phyloP scores from a whole-genome alignment of 805 yeast genomes.

The Pichia cephalocereana region DNA sequence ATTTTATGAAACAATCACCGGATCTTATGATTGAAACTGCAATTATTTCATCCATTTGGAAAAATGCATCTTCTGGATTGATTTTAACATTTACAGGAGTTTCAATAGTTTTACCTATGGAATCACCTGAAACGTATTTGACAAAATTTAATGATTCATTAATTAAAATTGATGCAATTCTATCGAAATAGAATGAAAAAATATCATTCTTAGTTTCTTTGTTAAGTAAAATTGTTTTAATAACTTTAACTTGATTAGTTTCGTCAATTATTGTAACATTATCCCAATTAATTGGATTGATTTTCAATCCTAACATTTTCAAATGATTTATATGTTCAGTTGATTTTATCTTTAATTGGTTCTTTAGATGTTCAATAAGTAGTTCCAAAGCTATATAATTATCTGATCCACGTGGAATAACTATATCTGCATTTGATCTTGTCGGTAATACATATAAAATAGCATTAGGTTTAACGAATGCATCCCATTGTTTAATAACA shows the following conservation, averaged over 20 bases:
- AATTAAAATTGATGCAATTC: constrained; percentile 66
- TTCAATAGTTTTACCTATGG: constrained; percentile 14
- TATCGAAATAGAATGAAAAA: constrained; percentile 78
- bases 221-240: constrained; percentile 62
- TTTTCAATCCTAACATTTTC: constrained; percentile 40
- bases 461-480: constrained; percentile 88
- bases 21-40: constrained; percentile 81
- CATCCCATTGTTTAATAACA: constrained; percentile 81
- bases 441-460: constrained; percentile 68
- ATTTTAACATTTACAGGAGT: constrained; percentile 33
- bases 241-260: constrained; percentile 61
- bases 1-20: constrained; percentile 85
- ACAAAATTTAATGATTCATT: constrained; percentile 57
- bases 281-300: constrained; percentile 23
- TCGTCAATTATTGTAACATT: constrained; percentile 32
- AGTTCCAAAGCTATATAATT: constrained; percentile 71
- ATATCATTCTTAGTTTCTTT: constrained; percentile 53
- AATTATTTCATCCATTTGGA: constrained; percentile 39
- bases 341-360: constrained; percentile 60
- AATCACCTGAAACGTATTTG: constrained; percentile 25
- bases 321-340: constrained; percentile 57
- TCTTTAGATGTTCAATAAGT: constrained; percentile 69
- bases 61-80: constrained; percentile 17
- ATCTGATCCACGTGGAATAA: constrained; percentile 87
- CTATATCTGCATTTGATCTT: constrained; percentile 69